A percentile compares a stretch with the other conserved stretches of the same genome.
Conservation (phyloP, 306 rosid genomes). For the Calophaca sinica region DNA sequence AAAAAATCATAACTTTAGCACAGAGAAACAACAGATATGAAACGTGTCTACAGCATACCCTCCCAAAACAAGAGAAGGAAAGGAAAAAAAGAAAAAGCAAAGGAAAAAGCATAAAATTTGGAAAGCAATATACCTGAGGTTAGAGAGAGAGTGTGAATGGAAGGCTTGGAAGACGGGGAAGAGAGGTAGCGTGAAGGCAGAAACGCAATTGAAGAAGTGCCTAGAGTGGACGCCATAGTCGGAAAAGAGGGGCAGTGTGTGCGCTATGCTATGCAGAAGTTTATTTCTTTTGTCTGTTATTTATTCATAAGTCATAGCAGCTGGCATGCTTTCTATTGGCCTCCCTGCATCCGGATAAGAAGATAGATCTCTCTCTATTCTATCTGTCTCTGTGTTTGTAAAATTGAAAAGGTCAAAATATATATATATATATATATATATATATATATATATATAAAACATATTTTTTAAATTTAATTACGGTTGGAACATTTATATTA, state of each 20-base stretch:
- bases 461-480: too few relatives aligned
- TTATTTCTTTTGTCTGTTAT: constrained; percentile 13
- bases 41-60: too few relatives aligned
- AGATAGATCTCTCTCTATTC: constrained; percentile 63
- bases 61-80: not conserved
- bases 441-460: too few relatives aligned
- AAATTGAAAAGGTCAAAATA: too few relatives aligned
- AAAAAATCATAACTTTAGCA: constrained; percentile 3
- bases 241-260: not conserved
- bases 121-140: constrained; percentile 61
- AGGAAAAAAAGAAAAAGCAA: not conserved
- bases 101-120: not conserved
- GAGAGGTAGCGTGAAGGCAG: constrained; percentile 63
- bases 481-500: too few relatives aligned
- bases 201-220: constrained; percentile 70
- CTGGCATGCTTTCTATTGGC: constrained; percentile 56
- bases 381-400: not conserved
- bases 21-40: too few relatives aligned
- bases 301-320: constrained; percentile 1
- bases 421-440: too few relatives aligned
- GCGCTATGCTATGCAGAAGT: not conserved
- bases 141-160: constrained; percentile 56
- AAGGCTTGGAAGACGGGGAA: constrained; percentile 57
- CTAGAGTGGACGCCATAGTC: constrained; percentile 77
- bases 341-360: constrained; percentile 62